phyloP scores from a whole-genome alignment of 2,329 filamentous ascomycete genomes.

The Clarireedia sp. region DNA sequence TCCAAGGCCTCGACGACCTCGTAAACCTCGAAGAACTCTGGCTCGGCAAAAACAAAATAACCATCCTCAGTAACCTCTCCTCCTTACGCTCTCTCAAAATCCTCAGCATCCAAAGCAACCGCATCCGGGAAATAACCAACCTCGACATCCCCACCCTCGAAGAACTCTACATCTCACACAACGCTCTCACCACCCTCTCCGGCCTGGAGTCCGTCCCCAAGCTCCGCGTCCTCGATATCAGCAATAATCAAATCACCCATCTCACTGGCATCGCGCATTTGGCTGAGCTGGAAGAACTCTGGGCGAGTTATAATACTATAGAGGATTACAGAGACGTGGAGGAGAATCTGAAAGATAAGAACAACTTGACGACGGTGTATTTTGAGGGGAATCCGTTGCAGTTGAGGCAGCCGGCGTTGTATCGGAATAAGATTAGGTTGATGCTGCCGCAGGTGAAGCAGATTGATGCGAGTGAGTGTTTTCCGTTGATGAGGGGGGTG shows the following conservation, averaged over 20 bases:
- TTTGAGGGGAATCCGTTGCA: conserved; percentile 94
- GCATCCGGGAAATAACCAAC: conserved; percentile 81
- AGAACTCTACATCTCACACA: conserved; percentile 94
- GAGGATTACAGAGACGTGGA: conserved; percentile 77
- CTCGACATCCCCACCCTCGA: conserved; percentile 72
- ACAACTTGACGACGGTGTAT: conserved; percentile 79
- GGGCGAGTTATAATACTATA: conserved; percentile 86
- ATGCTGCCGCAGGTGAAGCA: conserved; percentile 81
- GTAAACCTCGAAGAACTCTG: conserved; percentile 79
- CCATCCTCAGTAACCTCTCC: conserved; percentile 68
- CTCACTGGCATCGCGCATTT: conserved; percentile 65
- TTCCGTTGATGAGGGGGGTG: neutral
- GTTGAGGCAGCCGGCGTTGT: conserved; percentile 67
- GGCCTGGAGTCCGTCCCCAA: conserved; percentile 58
- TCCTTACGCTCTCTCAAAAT: conserved; percentile 73
- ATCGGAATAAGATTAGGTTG: conserved; percentile 87
- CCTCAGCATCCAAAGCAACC: conserved; percentile 91
- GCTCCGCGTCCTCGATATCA: conserved; percentile 77
- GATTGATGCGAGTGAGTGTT: conserved; percentile 89
- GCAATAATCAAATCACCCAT: conserved; percentile 73
- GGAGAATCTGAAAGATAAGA: conserved; percentile 67
- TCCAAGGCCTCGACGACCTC: conserved; percentile 74
- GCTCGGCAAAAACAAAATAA: conserved; percentile 96
- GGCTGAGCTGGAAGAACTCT: conserved; percentile 74
- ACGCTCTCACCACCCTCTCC: conserved; percentile 69